Percentiles rank a stretch among this genome's conserved stretches.
Conservation (phyloP, 352 stramenopile species). For the Pythium utonaiense region DNA sequence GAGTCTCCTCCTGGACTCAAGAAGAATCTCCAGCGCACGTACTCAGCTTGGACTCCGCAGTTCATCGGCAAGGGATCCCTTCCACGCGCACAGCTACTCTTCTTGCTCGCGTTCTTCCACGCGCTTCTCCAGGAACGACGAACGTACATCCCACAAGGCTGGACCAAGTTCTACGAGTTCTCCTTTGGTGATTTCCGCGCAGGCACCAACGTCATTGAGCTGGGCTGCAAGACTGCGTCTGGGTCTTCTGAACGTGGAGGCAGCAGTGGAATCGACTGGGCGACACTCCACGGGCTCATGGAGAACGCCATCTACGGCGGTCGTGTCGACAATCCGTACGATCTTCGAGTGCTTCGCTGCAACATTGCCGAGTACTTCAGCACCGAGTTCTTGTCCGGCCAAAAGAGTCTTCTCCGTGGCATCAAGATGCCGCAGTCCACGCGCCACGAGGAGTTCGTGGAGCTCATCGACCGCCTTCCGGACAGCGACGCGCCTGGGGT, state of each 20-base stretch:
- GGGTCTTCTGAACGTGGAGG: slow-evolving; percentile 15
- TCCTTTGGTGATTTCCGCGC: slow-evolving; percentile 93
- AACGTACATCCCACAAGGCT: slow-evolving; percentile 95
- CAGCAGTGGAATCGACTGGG: slow-evolving; percentile 77
- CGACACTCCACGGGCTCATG: slow-evolving; percentile 92
- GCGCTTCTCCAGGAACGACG: slow-evolving; percentile 75
- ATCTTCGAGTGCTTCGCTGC: slow-evolving; percentile 86
- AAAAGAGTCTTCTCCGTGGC: slow-evolving; percentile 54
- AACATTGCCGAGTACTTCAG: slow-evolving; percentile 89
- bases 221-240: slow-evolving; percentile 38
- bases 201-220: slow-evolving; percentile 88
- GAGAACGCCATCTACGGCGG: slow-evolving; percentile 95
- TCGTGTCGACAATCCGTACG: slow-evolving; percentile 92
- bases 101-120: slow-evolving; percentile 91
- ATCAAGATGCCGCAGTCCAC: slow-evolving; percentile 70
- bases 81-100: slow-evolving; percentile 69
- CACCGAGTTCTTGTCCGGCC: slow-evolving; percentile 62
- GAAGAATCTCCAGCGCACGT: slow-evolving; percentile 94
- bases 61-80: slow-evolving; percentile 53
- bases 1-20: slow-evolving; percentile 94
- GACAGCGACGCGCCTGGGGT: slow-evolving; percentile 75
- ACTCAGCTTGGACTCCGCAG: slow-evolving; percentile 77
- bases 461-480: slow-evolving; percentile 69
- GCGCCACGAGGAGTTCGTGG: slow-evolving; percentile 61
- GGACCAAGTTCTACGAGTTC: slow-evolving; percentile 97